Base-by-base conservation (phyloP, 371 early-diverging fungal genomes). In the Lichtheimia corymbifera region DNA sequence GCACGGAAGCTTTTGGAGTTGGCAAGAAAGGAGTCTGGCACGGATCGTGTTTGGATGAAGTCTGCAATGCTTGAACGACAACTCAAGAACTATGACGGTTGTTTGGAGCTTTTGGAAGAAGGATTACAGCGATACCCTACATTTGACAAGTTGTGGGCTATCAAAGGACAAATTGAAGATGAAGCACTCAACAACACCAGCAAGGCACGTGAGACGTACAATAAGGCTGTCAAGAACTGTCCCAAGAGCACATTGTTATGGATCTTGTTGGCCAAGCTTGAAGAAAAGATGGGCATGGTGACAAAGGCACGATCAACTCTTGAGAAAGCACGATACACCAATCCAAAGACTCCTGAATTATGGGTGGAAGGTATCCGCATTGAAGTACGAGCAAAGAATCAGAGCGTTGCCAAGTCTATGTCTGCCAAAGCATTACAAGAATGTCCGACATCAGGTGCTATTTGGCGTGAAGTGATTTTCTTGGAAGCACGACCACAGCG, bases 21-120 rank as follows among this genome's bases (percentile, higher is more conserved):
- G 47, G 97, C 97, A 0, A 77, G 96, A 59, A 83, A 85, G 35
- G 72, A 86, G 54, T 86, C 86, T 15, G 86, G 85, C 49, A 87
- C 89, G 20, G 80, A 82, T 53, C 82, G 92, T 49, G 93, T 97
- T 3, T 97, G 97, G 97, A 93, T 98, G 93, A 98, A 98, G 63
- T 90, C 93, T 5, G 93, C 89, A 0, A 88, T 90, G 47, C 75
- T 98, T 40, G 92, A 97, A 66, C 83, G 97, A 20, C 92, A 93
- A 59, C 76, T 92, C 56, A 84, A 84, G 22, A 71, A 90, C 41
- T 68, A 76, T 18, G 78, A 83, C 0, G 85, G 74, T 35, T 96
- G 97, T 4, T 65, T 92, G 17, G 61, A 73, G n/a, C 66, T 95
- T 3, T 67, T 92, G 28, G 77, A 87, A n/a, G 79, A 86, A 64